Evolutionary conservation across 1,139 yeast species (phyloP).

Genomic region (Pichia sp.): DNA sequence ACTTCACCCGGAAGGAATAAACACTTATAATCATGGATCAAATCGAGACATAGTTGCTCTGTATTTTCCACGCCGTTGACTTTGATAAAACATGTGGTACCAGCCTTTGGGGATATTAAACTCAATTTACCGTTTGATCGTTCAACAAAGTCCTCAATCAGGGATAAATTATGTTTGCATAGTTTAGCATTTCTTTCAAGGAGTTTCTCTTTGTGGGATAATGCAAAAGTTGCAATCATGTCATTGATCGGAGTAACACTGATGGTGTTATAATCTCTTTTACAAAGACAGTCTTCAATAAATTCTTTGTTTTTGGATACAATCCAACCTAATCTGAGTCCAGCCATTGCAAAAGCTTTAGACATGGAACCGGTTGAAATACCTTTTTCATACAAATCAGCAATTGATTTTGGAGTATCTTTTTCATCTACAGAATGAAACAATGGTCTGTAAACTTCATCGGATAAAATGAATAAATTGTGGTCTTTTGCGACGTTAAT

Average conservation of each 20-base stretch:
- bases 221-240: too few relatives aligned
- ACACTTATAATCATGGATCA: too few relatives aligned
- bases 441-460: conserved; percentile 52
- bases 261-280: conserved; percentile 36
- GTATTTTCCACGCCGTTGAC: too few relatives aligned
- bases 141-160: too few relatives aligned
- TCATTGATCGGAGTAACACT: too few relatives aligned
- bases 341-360: conserved; percentile 49
- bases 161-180: too few relatives aligned
- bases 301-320: conserved; percentile 30
- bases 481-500: conserved; percentile 32
- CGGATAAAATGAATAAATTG: conserved; percentile 36
- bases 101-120: too few relatives aligned
- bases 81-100: too few relatives aligned
- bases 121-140: conserved; percentile 26
- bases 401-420: conserved; percentile 32
- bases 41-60: too few relatives aligned
- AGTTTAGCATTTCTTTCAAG: too few relatives aligned
- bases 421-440: conserved; percentile 30
- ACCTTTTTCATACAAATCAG: conserved; percentile 36
- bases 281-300: conserved; percentile 29
- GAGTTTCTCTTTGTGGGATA: too few relatives aligned
- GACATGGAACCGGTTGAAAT: conserved; percentile 46
- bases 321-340: conserved; percentile 49
- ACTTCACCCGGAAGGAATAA: too few relatives aligned